Conservation (phyloP, 2,329 filamentous ascomycete species). For the Alternaria gansuensis region DNA sequence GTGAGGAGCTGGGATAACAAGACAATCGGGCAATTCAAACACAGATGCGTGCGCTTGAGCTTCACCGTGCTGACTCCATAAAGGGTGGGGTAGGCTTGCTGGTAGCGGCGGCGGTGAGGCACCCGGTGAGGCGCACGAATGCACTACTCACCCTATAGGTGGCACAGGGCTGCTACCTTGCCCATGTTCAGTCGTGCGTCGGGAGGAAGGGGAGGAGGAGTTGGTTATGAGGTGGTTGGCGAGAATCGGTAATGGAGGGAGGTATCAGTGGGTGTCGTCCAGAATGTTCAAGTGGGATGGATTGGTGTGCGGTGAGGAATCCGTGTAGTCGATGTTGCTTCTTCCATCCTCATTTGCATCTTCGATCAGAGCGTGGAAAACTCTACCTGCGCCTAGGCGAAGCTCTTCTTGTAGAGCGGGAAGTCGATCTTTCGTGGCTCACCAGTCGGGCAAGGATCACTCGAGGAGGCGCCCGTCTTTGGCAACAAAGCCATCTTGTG, state of each 20-base stretch:
- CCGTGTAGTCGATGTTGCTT: background rate
- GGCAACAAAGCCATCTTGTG: background rate
- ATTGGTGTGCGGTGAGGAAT: background rate
- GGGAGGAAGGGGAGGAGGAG: background rate
- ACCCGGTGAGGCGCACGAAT: conserved; percentile 3
- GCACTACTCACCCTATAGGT: conserved; percentile 5
- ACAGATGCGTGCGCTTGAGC: background rate
- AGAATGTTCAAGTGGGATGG: background rate
- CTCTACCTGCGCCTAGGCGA: background rate
- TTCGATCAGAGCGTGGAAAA: background rate
- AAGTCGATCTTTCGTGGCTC: background rate
- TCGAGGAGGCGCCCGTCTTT: background rate
- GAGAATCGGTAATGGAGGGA: background rate
- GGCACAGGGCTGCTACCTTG: conserved; percentile 2
- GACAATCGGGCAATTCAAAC: conserved; percentile 1
- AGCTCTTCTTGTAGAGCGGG: conserved; percentile 6
- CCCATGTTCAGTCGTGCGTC: background rate
- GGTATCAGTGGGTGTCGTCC: background rate
- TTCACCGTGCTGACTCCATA: background rate
- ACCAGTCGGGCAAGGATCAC: conserved; percentile 5
- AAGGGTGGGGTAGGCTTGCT: background rate
- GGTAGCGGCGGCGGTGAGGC: background rate
- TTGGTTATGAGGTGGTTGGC: background rate
- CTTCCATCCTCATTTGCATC: background rate
- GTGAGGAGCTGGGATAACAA: conserved; percentile 2